Evolutionary conservation across 306 rosid genomes (phyloP).

Genomic region (Ceratonia siliqua): DNA sequence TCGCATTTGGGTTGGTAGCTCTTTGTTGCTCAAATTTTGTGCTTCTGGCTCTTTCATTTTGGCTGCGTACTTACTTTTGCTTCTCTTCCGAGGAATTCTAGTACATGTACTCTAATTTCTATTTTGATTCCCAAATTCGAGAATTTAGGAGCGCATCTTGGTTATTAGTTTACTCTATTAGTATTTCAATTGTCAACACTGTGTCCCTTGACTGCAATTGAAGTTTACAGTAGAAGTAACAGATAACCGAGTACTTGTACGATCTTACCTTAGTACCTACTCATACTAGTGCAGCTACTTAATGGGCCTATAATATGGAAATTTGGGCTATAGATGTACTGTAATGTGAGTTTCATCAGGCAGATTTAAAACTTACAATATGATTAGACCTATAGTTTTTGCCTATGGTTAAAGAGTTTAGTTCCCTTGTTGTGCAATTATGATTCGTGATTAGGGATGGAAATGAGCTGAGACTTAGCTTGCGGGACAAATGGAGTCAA

Average conservation of each 20-base stretch:
- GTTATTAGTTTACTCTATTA: too few relatives aligned
- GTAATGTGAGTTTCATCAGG: neutral
- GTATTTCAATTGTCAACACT: too few relatives aligned
- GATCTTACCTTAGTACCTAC: neutral
- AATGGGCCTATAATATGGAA: neutral
- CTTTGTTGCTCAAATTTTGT: neutral
- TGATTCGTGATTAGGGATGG: too few relatives aligned
- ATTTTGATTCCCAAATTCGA: neutral
- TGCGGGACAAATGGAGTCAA: too few relatives aligned
- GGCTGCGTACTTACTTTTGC: neutral
- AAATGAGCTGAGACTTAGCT: too few relatives aligned
- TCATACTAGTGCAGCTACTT: neutral
- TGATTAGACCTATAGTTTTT: neutral
- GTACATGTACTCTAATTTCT: neutral
- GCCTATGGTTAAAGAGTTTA: neutral
- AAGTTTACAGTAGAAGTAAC: neutral
- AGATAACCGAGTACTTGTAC: too few relatives aligned
- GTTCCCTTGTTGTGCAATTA: neutral
- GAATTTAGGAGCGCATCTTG: neutral
- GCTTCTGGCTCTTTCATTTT: conserved; percentile 9
- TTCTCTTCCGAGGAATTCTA: neutral
- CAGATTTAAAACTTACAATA: neutral
- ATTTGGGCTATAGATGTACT: neutral
- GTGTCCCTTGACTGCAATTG: neutral
- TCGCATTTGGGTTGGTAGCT: neutral